Base-by-base conservation (phyloP, 768 basidiomycete species). In the Lactifluus echinatus region DNA sequence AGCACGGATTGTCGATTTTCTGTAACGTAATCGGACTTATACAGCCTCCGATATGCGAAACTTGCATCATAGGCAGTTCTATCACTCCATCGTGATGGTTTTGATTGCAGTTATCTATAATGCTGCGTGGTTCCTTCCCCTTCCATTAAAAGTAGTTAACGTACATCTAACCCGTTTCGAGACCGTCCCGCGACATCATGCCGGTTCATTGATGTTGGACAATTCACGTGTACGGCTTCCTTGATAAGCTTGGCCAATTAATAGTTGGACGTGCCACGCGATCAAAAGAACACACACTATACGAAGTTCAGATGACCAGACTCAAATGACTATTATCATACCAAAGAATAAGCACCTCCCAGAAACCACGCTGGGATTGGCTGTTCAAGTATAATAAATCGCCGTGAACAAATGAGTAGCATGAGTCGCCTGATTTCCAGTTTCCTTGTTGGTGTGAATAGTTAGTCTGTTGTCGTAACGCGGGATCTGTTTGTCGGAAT, bases 11-110 rank as follows among this genome's bases (percentile, higher is more conserved):
- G 12, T 6, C 28, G 40, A 28, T 26, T 39, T 24, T 24, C 26
- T 15, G 34, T 46, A 26, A 33, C 50, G 51, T 53, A 53, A 48
- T 53, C 47, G 57, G 57, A 49, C 37, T 53, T 55, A 33, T 36
- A 28, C 4, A 24, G 43, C 24, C 8, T 21, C 57, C 31, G 51
- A 14, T 21, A 15, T 29, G 39, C 26, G 46, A 53, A 44, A 50
- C 48, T 46, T 50, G 53, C 58, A 59, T 50, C 53, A 55, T 29
- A 48, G 47, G 40, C 34, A 39, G 34, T 29, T 50, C 42, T 43
- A 53, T 54, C 56, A 39, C 36, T 39, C 45, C 23, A 55, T 55
- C 51, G 15, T 19, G 34, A 37, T 39, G 14, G 6, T 14, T 34
- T 24, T 28, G 34, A 54, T 54, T 29, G 29, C 19, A 11, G 8